Base-by-base conservation (phyloP, 768 basidiomycete species). In the Xerocomus brunneocitrinus region DNA sequence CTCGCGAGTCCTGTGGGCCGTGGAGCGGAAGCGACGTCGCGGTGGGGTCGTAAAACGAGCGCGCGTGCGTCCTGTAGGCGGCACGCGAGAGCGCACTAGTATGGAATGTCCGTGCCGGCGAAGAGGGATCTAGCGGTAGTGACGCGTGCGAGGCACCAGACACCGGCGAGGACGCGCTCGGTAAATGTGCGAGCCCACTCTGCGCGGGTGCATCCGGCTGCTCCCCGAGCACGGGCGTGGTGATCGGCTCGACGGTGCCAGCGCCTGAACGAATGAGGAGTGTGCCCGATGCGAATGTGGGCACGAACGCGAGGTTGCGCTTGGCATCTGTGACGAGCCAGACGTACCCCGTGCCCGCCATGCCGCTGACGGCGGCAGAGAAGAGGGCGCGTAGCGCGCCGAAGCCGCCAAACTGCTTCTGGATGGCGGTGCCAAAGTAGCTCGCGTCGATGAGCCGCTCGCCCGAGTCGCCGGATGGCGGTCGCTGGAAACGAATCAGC, bases 221-320 rank as follows among this genome's bases (percentile, higher is more conserved):
- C 49, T 71, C 72, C 4, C 70, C 70, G 16, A 74, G 63, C 10
- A 73, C 66, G 22, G 64, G 62, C 13, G 55, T 45, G 0, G 57
- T 60, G 54, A 61, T 58, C 0, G 65, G 63, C 32, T 64, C 53
- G 47, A 66, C 57, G 1, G 63, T 70, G 53, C 78, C 75, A 0
- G 58, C 49, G 16, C 83, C 75, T 31, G 83, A 84, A 24, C 84
- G 76, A 56, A 95, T 78, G 61, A 98, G 84, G 22, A 97, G 76
- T 1, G 95, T 95, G 16, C 91, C 92, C 0, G 91, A 79, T 5
- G 91, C 94, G 63, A 92, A 90, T 0, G 95, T 95, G 14, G 91
- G 89, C 46, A 93, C 69, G 56, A 95, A 78, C 25, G 83, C 92
- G 50, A 85, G 70, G 58, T 79, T 77, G 14, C 82, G 83, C 5